Evolutionary conservation across 177 flowering plant genomes (phyloP).

Genomic region (Vitis hybrid): DNA sequence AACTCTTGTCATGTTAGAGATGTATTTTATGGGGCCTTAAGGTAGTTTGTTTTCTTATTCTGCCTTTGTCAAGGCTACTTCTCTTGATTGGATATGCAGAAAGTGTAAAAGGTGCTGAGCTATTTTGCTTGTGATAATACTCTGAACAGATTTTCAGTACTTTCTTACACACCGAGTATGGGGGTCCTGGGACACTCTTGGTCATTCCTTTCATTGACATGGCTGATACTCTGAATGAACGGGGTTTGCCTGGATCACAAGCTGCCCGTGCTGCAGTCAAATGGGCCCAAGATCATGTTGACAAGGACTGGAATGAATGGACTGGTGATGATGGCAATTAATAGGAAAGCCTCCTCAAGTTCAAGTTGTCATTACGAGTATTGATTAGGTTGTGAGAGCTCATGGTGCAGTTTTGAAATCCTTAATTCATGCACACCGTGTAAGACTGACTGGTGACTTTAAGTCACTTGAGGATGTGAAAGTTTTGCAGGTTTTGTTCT

Average conservation of each 20-base stretch:
- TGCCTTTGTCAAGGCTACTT: neutral
- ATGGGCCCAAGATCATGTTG: slow-evolving; percentile 89
- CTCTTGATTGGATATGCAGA: neutral
- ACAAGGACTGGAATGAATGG: slow-evolving; percentile 96
- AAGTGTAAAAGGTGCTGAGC: too few relatives aligned
- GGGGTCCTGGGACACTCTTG: slow-evolving; percentile 93
- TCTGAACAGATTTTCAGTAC: slow-evolving; percentile 62
- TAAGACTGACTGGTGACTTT: neutral
- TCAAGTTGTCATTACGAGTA: neutral
- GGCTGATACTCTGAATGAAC: slow-evolving; percentile 81
- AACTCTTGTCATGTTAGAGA: neutral
- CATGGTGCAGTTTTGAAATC: neutral
- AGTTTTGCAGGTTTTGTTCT: neutral
- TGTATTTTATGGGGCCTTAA: neutral
- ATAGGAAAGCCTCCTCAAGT: neutral
- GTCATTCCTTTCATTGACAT: slow-evolving; percentile 89
- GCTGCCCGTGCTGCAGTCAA: slow-evolving; percentile 86
- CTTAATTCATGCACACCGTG: neutral
- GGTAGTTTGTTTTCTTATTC: neutral
- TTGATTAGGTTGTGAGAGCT: neutral
- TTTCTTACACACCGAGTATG: slow-evolving; percentile 83
- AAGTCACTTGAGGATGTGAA: neutral
- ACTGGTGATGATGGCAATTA: slow-evolving; percentile 31
- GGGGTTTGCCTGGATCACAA: slow-evolving; percentile 82
- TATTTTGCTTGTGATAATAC: neutral